Base-by-base conservation (phyloP, 176 grass and related monocot genomes). In the Aechmea fasciata region DNA sequence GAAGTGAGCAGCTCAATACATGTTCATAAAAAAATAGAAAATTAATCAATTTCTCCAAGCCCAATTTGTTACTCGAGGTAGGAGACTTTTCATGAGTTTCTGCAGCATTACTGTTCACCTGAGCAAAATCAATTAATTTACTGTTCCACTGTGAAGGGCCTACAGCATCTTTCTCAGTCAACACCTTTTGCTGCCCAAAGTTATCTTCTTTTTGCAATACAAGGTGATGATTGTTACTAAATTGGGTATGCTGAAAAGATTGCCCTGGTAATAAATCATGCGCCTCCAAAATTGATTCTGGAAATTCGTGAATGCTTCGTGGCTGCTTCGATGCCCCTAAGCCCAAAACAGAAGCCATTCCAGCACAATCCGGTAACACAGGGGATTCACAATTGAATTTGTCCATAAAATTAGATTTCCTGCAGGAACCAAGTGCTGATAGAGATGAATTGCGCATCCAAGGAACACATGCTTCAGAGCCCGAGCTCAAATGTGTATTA, bases 381-480 rank as follows among this genome's bases (percentile, higher is more conserved):
- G 65, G 5, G 67, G 51, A 68, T 4, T 83, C 78, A 33, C 54
- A 13, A 0, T 24, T 67, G 52, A 29, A 74, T 69, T 57, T 63
- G 49, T 69, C 65, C 66, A 75, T 47, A 62, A 26, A 50, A 67
- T 49, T 67, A n/a, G 78, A 87, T 73, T 74, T 81, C 69, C 53
- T 49, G 11, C 65, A 73, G 76, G 47, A 72, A 70, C 71, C 88
- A 83, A 67, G 73, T 19, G 82, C 62, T 12, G 68, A 69, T 64
- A 75, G 65, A 2, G 50, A 63, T 65, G 74, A 68, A 69, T 69
- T 82, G 72, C 75, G 79, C 71, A 73, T 79, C 61, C 78, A 68
- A 69, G 75, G 84, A 9, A 66, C 74, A 10, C 64, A 84, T 25
- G 71, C 62, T 63, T 84, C 78, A 70, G 75, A 66, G 70, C 65